These are phyloP conservation scores for Bertia moriformis DNA, from an alignment of 2,329 filamentous ascomycete genomes.

Conservation along the genomic window DNA sequence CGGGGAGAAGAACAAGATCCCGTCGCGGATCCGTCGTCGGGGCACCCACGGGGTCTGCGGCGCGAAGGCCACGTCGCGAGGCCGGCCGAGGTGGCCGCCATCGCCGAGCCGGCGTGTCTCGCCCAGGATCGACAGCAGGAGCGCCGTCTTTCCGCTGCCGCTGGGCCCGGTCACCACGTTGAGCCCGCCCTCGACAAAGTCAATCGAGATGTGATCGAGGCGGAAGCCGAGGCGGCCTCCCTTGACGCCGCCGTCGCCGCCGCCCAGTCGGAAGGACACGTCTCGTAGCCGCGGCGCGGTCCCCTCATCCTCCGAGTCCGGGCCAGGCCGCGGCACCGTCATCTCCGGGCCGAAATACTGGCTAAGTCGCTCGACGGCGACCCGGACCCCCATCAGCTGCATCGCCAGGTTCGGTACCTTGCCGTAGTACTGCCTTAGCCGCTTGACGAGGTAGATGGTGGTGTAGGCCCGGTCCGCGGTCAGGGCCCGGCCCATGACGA, in stretches of 20 bases:
- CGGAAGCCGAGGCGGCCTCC: constrained; percentile 33
- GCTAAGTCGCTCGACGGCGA: constrained; percentile 35
- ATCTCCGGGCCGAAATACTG: constrained; percentile 35
- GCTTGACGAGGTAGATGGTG: constrained; percentile 35
- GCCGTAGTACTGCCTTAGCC: constrained; percentile 33
- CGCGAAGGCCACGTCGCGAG: constrained; percentile 38
- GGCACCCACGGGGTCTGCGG: constrained; percentile 52
- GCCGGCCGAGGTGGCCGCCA: constrained; percentile 30
- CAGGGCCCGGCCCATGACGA: constrained; percentile 28
- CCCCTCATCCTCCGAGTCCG: constrained; percentile 25
- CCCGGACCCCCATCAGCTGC: constrained; percentile 22
- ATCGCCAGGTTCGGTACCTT: constrained; percentile 30
- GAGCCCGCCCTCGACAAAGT: constrained; percentile 35
- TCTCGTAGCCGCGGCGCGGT: too few species aligned
- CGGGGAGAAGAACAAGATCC: constrained; percentile 45
- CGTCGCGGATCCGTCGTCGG: constrained; percentile 50
- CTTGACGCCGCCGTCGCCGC: too few species aligned
- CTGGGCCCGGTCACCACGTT: constrained; percentile 38
- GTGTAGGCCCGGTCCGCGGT: constrained; percentile 44
- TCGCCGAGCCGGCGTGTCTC: constrained; percentile 36
- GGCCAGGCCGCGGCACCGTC: constrained; percentile 31
- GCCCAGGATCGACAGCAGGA: constrained; percentile 36
- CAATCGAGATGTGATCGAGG: constrained; percentile 29
- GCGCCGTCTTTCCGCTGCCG: constrained; percentile 40
- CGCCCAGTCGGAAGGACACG: constrained; percentile 29